Base-by-base conservation (phyloP, 352 stramenopile species). In the Globisporangium nagaii region DNA sequence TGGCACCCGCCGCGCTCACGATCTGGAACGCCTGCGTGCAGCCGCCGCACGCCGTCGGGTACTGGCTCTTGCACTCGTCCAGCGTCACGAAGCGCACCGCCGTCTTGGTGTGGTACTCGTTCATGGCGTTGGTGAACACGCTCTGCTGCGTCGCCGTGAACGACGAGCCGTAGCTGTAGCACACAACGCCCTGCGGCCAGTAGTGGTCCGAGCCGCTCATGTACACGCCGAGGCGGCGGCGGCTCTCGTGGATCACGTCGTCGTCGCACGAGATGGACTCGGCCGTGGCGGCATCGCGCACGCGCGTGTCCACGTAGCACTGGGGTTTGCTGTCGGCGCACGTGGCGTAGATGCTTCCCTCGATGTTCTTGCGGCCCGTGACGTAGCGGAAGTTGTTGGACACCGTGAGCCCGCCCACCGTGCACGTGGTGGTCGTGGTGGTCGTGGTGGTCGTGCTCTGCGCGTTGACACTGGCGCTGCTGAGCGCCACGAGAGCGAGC, bases 261-360 rank as follows among this genome's bases (percentile, higher is more conserved):
- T 62, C 54, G 55, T 73, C 65, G 34, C 68, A 76, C 6, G 64
- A 39, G 20, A 76, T 42, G 28, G 59, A 20, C 25, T 73, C 54
- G 7, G 56, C 58, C 4, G 34, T 45, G 15, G 32, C 42, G 25
- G 67, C 54, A 53, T 76, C 68, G 5, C 68, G 68, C 43, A 76
- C 61, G 44, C 65, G 64, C 22, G 50, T 69, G 61, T 76, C 64
- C 12, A 65, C 30, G 35, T 65, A 76, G 47, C 68, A 76, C 37
- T 50, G 43, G 20, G 68, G 41, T 34, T 63, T 43, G 44, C 47
- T 52, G 53, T 58, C 51, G n/a, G 36, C 24, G 42, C 68, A 76
- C 40, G 60, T 63, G n/a, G 68, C 68, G 68, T 76, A 76, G 58
- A 76, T 76, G 58, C 61, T 71, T 15, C 64, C 64, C 36, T 60